Conservation (phyloP, 2,329 filamentous ascomycete genomes). For the Epichloe baconii region DNA sequence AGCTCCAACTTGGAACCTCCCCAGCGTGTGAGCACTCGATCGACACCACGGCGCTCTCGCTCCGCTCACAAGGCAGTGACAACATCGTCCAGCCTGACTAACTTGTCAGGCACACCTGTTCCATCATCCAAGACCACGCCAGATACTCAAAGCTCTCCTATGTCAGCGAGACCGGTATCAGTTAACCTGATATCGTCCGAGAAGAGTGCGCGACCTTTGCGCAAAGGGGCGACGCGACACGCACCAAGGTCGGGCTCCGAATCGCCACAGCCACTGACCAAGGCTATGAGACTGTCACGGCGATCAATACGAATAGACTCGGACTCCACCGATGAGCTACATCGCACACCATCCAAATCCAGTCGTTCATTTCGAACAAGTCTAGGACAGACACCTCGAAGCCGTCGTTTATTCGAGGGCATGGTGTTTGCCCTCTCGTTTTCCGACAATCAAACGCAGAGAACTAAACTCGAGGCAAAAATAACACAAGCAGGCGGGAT, state of each 20-base stretch:
- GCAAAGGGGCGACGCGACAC: constrained; percentile 7
- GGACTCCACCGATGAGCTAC: constrained; percentile 36
- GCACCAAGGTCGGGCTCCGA: constrained; percentile 10
- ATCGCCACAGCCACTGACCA: constrained; percentile 15
- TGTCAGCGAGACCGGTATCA: constrained; percentile 11
- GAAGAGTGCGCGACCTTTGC: constrained; percentile 9
- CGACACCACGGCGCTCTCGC: constrained; percentile 10
- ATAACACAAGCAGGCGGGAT: constrained; percentile 61
- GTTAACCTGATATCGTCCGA: constrained; percentile 14
- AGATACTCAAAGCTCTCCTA: constrained; percentile 19
- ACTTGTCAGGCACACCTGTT: constrained; percentile 26
- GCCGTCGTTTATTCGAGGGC: constrained; percentile 47
- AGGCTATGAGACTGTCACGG: constrained; percentile 11
- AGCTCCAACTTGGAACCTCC: background rate
- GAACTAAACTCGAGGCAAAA: constrained; percentile 37
- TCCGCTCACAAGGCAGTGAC: constrained; percentile 4
- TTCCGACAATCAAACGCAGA: constrained; percentile 26
- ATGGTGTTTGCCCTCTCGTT: constrained; percentile 88
- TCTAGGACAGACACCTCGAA: constrained; percentile 14
- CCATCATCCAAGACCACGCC: constrained; percentile 24
- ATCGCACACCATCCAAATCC: constrained; percentile 23
- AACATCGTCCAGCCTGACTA: constrained; percentile 27
- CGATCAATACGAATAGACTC: constrained; percentile 21
- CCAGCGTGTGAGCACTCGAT: background rate
- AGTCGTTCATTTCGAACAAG: constrained; percentile 16